A percentile compares a stretch with the other conserved stretches of the same genome.
Conservation (phyloP, 805 yeast species). For the Nakazawaea pomicola region DNA sequence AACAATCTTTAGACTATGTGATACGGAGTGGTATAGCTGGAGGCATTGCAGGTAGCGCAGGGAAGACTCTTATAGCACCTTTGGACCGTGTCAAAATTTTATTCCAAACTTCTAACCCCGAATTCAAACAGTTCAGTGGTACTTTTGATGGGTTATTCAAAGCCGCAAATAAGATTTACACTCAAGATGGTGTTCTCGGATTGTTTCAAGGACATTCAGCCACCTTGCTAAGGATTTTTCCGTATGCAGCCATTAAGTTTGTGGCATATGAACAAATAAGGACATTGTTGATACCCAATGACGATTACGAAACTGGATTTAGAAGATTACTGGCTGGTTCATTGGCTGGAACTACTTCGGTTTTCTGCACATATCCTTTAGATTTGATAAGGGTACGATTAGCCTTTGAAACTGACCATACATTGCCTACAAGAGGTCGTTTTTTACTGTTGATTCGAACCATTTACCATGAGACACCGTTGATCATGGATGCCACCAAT, state of each 20-base stretch:
- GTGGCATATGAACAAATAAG: constrained; percentile 94
- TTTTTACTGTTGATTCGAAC: constrained; percentile 23
- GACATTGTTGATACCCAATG: constrained; percentile 69
- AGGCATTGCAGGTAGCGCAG: constrained; percentile 94
- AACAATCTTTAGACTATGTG: constrained; percentile 72
- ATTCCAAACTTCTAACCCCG: constrained; percentile 93
- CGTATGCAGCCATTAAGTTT: constrained; percentile 95
- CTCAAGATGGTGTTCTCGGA: constrained; percentile 70
- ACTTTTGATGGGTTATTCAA: constrained; percentile 67
- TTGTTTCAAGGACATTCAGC: constrained; percentile 95
- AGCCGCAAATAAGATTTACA: constrained; percentile 67
- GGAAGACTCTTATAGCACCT: constrained; percentile 93
- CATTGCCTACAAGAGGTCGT: constrained; percentile 25
- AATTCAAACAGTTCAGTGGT: constrained; percentile 74
- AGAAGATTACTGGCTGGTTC: constrained; percentile 87
- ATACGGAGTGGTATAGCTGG: constrained; percentile 87
- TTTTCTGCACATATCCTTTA: constrained; percentile 85
- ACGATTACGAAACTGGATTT: constrained; percentile 68
- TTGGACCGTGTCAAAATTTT: constrained; percentile 90
- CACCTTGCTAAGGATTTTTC: constrained; percentile 84
- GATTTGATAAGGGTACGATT: constrained; percentile 87
- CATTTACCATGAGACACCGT: constrained; percentile 29
- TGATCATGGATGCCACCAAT: constrained; percentile 25
- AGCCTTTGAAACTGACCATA: constrained; percentile 73
- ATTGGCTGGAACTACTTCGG: constrained; percentile 82